Base-by-base conservation (phyloP, 306 rosid genomes). In the Bauhinia variegata region DNA sequence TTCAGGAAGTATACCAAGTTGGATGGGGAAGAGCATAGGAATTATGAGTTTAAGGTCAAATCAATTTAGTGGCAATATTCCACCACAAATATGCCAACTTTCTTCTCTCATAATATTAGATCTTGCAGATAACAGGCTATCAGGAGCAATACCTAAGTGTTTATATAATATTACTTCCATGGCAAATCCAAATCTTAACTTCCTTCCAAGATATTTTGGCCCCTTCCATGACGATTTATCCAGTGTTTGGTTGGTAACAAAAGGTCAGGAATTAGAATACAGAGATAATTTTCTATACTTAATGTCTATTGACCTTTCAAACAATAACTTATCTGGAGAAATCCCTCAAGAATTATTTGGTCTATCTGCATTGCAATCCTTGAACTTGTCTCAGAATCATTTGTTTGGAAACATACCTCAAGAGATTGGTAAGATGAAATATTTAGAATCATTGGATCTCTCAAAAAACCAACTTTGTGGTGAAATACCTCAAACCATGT, bases 371-470 rank as follows among this genome's bases (percentile, higher is more conserved):
- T 14, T 77, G 48, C 12, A 39, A 4, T 55, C 56, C 2, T 56
- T 77, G 48, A 60, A 70, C 52, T 67, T 77, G 7, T 36, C 81
- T 4, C 8, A 13, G 6, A 77, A 77, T 55, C 58, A 55, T 55
- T 47, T 76, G 18, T 15, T 23, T 5, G 76, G 76, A 36, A 6
- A 8, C 11, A 76, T 76, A 12, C 72, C 80, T 13, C 14, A 19
- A n/a, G 15, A 14, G 30, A 63, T 72, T 19, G 77, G 77, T 8
- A 4, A 23, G 5, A n/a, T 44, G 47, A 42, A 43, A 32, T 0
- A 1, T 16, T 15, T 63, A n/a, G 71, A 14, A 63, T 14, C 15
- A 41, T 6, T 36, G 6, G 41, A 8, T 8, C 3, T 36, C 41
- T 36, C 41, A 36, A 36, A 6, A 36, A 36, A 72, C 57, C 7